A percentile compares a stretch with the other conserved stretches of the same genome.
phyloP scores from a whole-genome alignment of 179 eudicot species.

The Patellifolia procumbens region DNA sequence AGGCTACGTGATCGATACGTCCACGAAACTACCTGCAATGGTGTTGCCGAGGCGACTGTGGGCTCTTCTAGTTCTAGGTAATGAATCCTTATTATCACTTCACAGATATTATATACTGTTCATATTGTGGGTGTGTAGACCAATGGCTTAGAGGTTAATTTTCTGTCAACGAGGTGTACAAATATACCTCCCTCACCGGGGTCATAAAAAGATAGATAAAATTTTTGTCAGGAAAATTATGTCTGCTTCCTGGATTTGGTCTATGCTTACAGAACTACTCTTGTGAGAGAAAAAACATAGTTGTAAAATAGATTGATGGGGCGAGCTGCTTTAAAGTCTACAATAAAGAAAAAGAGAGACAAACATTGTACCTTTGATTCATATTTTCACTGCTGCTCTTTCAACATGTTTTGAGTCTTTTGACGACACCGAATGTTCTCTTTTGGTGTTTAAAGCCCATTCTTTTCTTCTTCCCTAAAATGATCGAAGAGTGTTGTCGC shows the following conservation, averaged over 20 bases:
- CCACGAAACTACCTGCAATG: slow-evolving; percentile 82
- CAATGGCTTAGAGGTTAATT: neutral
- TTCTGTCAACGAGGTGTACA: neutral
- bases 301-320: neutral
- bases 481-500: neutral
- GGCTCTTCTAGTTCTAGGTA: slow-evolving; percentile 69
- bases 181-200: neutral
- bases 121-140: neutral
- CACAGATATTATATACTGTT: neutral
- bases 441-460: neutral
- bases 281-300: neutral
- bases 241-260: neutral
- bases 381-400: neutral
- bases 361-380: neutral
- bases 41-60: slow-evolving; percentile 41
- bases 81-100: slow-evolving; percentile 3
- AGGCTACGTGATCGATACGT: slow-evolving; percentile 69
- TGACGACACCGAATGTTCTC: neutral
- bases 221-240: no score
- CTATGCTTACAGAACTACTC: neutral
- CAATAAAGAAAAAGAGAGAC: neutral
- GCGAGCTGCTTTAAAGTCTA: neutral
- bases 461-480: neutral
- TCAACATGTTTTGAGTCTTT: neutral
- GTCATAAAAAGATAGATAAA: neutral